A percentile compares a stretch with the other conserved stretches of the same genome.
Evolutionary conservation across 73 alveolate species (phyloP).

Genomic region (Paramecium bursaria): DNA sequence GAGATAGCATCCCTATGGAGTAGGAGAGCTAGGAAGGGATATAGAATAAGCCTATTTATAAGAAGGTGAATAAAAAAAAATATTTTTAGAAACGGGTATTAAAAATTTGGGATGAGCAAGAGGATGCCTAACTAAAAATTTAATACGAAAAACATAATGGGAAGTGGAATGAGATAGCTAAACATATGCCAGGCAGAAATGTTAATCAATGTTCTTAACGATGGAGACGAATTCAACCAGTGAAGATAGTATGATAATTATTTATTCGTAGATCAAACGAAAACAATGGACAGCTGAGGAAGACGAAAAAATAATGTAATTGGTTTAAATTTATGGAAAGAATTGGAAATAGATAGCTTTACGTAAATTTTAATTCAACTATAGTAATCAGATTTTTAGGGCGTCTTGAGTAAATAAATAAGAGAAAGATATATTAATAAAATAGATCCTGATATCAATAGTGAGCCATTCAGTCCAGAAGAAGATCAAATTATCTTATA

Average conservation of each 20-base stretch:
- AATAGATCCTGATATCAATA: conserved; percentile 92
- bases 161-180: conserved; percentile 69
- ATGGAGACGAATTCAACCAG: conserved; percentile 69
- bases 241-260: conserved; percentile 19
- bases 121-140: conserved; percentile 39
- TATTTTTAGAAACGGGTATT: conserved; percentile 12
- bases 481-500: conserved; percentile 75
- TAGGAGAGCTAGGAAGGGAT: background rate
- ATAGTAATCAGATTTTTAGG: conserved; percentile 61
- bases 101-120: conserved; percentile 52
- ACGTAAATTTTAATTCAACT: conserved; percentile 64
- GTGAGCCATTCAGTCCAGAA: conserved; percentile 90
- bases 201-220: conserved; percentile 67
- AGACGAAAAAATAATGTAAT: conserved; percentile 61
- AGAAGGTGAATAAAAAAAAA: background rate
- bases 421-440: conserved; percentile 98
- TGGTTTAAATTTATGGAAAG: conserved; percentile 62
- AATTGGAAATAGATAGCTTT: conserved; percentile 66
- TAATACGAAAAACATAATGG: conserved; percentile 52
- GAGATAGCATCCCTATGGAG: background rate
- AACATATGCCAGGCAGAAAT: conserved; percentile 69
- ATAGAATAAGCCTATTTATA: background rate
- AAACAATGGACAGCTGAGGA: conserved; percentile 66
- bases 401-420: conserved; percentile 90
- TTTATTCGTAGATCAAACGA: conserved; percentile 19